phyloP scores from a whole-genome alignment of 106 monocot species.

The Apostasia shenzhenica region DNA sequence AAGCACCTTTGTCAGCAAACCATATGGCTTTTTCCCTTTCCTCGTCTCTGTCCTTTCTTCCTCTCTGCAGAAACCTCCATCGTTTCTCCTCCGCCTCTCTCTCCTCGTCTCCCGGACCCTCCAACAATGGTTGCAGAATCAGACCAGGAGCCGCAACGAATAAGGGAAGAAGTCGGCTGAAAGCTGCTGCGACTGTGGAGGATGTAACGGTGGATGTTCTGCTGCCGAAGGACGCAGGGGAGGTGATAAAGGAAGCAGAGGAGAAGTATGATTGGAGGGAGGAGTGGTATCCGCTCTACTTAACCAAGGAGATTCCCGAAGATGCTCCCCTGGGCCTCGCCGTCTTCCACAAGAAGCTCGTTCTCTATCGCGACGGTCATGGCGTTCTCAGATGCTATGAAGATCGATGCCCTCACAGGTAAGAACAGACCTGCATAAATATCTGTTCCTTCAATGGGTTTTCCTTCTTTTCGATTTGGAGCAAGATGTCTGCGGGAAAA shows the following conservation, averaged over 20 bases:
- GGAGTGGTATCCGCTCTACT: conserved; percentile 77
- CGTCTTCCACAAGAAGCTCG: conserved; percentile 57
- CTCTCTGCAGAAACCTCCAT: not conserved
- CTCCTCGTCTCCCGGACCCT: not conserved
- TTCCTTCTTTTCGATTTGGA: not conserved
- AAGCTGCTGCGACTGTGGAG: conserved; percentile 23
- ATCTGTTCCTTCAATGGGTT: not conserved
- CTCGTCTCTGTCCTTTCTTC: not conserved
- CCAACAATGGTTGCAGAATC: not conserved
- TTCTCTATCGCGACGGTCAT: conserved; percentile 42
- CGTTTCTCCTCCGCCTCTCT: not conserved
- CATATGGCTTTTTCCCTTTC: conserved; percentile 1
- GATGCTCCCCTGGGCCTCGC: conserved; percentile 59
- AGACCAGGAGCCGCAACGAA: not conserved
- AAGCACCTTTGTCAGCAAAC: no score
- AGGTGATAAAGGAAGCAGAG: not conserved
- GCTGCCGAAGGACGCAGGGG: conserved; percentile 23
- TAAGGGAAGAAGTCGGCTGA: not conserved
- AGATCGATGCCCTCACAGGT: conserved; percentile 92
- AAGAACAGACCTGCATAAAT: not conserved
- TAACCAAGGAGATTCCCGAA: conserved; percentile 46
- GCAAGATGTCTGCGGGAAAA: not conserved
- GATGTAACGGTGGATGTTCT: conserved; percentile 22
- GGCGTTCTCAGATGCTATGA: conserved; percentile 54
- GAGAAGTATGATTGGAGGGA: conserved; percentile 65